Base-by-base conservation (phyloP, 2,329 filamentous ascomycete species). In the Polychaeton citri region DNA sequence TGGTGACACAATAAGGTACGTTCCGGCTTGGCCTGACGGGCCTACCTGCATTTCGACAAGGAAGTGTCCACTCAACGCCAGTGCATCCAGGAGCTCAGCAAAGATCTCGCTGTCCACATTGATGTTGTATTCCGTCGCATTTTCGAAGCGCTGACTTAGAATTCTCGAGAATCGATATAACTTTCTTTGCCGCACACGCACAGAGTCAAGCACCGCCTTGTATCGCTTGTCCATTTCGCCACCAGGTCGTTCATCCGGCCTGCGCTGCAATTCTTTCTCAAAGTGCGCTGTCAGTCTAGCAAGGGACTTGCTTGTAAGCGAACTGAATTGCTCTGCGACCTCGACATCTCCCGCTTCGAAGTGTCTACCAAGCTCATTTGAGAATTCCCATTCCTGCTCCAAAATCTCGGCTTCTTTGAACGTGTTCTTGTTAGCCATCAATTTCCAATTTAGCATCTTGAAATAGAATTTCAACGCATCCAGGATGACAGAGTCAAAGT, bases 351-450 rank as follows among this genome's bases (percentile, higher is more conserved):
- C 92, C 19, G 84, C 82, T 48, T 92, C 79, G n/a, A 98, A 71
- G 55, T 90, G 81, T 33, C 83, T 76, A 18, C 88, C 90, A 38
- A 98, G 84, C 49, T 87, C 79, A 52, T 96, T 96, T 36, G 83
- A 92, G 52, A 96, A 96, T 38, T 86, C 85, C 90, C 90, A 98
- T 60, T 98, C 90, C 51, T 94, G 86, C 55, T 95, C 92, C 33
- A 98, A 65, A 44, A 98, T 81, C 65, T 98, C 90, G 5, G 90
- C 90, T 59, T 98, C 90, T 55, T 96, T 96, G 71, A 98, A 98
- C 0, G 87, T 95, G 62, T 96, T 98, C 59, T 95, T 96, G 66
- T 96, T 96, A 38, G 86, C 84, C 49, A 82, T 87, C 36, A 98
- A 67, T 59, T 96, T 96, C 85, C 87, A 96, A 55, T 96, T 95